Evolutionary conservation across 805 yeast genomes (phyloP), one percentile per base, ranked within the genome.

Genomic region (Myxozyma sirexii): DNA sequence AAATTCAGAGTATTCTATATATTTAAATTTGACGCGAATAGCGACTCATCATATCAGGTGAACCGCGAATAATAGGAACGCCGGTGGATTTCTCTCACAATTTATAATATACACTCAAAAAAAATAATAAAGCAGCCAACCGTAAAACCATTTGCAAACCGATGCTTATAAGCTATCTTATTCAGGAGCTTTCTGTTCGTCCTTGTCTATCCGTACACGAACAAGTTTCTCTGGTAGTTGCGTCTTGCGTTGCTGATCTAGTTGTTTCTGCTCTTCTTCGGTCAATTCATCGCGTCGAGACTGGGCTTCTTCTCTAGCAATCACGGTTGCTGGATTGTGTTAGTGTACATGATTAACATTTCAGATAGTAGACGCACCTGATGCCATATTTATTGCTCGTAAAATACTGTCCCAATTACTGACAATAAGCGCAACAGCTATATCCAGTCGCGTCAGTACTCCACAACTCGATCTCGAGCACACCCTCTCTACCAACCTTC

Each of bases 341-440:
- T 48, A 35, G 52, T 10, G 10, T 29, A 29, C 33, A 29, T 7
- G 6, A 10, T 33, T 13, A 37, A n/a, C 33, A 13, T 12, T 17
- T 37, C 8, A 13, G 6, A 15, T 17, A 13, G 4, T 48, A 10
- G 23, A 19, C 60, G 4, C 56, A 62, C 66, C 48, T 21, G 66
- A 45, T 4, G 66, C 66, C 49, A 62, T 21, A 33, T 38, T 52
- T 15, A 62, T 56, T 15, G 58, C 59, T 4, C 64, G 48, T 29
- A 62, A 46, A 37, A 62, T 48, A 23, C 64, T 62, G 24, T 62
- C 61, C 66, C 66, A 62, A 27, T 62, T 59, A 38, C 61, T 60
- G 19, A 62, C 54, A n/a, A 62, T 44, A 29, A 59, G 45, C 26
- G 66, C 66, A n/a, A 62, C 66, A 42, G 64, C 66, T 62, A 48